Evolutionary conservation across 805 yeast species (phyloP).

Genomic region (Saturnispora zaruensis): DNA sequence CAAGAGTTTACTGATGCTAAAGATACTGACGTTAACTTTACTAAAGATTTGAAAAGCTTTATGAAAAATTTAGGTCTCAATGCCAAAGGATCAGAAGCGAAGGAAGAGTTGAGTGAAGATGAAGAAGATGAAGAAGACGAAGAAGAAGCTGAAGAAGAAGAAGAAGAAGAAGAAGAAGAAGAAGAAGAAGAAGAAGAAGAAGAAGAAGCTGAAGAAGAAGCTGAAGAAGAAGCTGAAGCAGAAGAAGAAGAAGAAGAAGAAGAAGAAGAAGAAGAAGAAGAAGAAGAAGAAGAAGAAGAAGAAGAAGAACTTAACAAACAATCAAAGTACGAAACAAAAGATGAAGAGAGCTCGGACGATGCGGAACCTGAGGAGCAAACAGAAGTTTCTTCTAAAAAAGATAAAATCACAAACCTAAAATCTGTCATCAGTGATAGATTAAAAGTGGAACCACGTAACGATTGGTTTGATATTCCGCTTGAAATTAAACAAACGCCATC

Average conservation of each 20-base stretch:
- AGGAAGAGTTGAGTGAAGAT: constrained; percentile 30
- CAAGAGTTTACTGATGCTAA: constrained; percentile 42
- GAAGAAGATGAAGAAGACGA: constrained; percentile 30
- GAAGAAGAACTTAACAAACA: constrained; percentile 27
- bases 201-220: constrained; percentile 30
- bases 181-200: constrained; percentile 34
- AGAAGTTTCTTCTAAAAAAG: constrained; percentile 23
- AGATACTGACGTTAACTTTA: constrained; percentile 37
- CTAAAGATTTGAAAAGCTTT: constrained; percentile 48
- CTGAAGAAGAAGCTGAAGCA: constrained; percentile 24
- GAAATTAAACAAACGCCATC: constrained; percentile 22
- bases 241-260: constrained; percentile 27
- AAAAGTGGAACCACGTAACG: constrained; percentile 50
- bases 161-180: constrained; percentile 26
- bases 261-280: constrained; percentile 27
- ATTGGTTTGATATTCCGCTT: constrained; percentile 66
- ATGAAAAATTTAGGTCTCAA: constrained; percentile 63
- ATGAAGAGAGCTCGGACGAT: constrained; percentile 16
- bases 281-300: constrained; percentile 19
- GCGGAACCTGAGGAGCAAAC: constrained; percentile 26
- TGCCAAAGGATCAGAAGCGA: constrained; percentile 28
- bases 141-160: constrained; percentile 30
- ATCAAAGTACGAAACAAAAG: constrained; percentile 29
- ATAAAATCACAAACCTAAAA: constrained; percentile 29
- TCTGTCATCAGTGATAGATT: constrained; percentile 51